phyloP scores from a whole-genome alignment of 139 green algal genomes.

The Parachlorella kessleri region DNA sequence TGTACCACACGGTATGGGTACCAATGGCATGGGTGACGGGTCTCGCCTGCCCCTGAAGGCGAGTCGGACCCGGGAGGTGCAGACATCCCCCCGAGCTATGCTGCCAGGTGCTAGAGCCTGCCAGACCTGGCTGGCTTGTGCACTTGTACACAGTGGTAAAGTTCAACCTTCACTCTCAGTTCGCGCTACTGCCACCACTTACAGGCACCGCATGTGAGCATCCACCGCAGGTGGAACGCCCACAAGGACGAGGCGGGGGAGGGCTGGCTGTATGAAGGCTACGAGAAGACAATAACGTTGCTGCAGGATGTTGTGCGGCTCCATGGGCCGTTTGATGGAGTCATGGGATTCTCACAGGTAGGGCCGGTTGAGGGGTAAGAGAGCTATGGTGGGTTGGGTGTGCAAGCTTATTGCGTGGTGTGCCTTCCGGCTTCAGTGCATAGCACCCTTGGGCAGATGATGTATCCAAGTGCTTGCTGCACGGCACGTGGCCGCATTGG shows the following conservation, averaged over 20 bases:
- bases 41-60: too few relatives aligned
- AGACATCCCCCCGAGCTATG: background rate
- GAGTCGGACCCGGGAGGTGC: too few relatives aligned
- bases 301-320: slow-evolving; percentile 21
- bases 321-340: slow-evolving; percentile 61
- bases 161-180: too few relatives aligned
- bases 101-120: background rate
- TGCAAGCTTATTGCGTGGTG: background rate
- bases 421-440: background rate
- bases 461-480: background rate
- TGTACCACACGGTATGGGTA: too few relatives aligned
- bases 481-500: too few relatives aligned
- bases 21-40: too few relatives aligned
- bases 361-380: background rate
- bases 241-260: background rate
- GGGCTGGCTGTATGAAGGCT: slow-evolving; percentile 48
- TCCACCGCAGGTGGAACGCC: slow-evolving; percentile 56
- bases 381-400: background rate
- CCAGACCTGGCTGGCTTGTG: background rate
- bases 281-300: slow-evolving; percentile 31
- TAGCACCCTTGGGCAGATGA: background rate
- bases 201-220: too few relatives aligned
- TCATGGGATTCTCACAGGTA: slow-evolving; percentile 63
- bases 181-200: too few relatives aligned
- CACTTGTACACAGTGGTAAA: too few relatives aligned